A percentile compares a stretch with the other conserved stretches of the same genome.
phyloP scores from a whole-genome alignment of 2,329 filamentous ascomycete genomes.

The Pezicula radicicola region DNA sequence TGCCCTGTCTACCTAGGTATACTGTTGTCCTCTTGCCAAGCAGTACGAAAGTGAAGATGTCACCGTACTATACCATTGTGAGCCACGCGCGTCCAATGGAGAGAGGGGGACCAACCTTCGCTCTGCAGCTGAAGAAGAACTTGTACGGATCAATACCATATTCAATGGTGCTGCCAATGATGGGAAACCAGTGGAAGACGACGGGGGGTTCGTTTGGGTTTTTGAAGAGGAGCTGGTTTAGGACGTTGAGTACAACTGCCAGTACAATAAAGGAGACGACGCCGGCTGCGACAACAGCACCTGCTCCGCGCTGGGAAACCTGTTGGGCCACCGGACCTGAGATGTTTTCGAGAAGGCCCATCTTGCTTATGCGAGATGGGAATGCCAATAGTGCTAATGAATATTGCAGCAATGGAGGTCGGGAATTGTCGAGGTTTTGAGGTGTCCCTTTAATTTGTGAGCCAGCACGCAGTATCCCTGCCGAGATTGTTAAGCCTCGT shows the following conservation, averaged over 20 bases:
- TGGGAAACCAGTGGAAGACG: conserved; percentile 77
- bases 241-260: conserved; percentile 73
- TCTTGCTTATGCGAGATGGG: conserved; percentile 9
- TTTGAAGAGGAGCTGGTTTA: conserved; percentile 75
- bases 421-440: conserved; percentile 1
- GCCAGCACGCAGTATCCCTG: neutral
- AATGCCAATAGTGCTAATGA: neutral
- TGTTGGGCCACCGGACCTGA: conserved; percentile 23
- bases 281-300: conserved; percentile 20
- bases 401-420: neutral
- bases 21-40: conserved; percentile 89
- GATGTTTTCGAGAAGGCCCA: conserved; percentile 27
- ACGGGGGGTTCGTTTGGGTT: conserved; percentile 78
- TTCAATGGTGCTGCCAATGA: conserved; percentile 86
- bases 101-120: conserved; percentile 60
- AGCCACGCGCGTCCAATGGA: neutral
- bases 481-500: neutral
- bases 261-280: conserved; percentile 41
- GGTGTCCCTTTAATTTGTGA: neutral
- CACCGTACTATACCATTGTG: conserved; percentile 62
- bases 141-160: conserved; percentile 93
- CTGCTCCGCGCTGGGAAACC: conserved; percentile 23
- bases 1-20: conserved; percentile 75
- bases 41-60: conserved; percentile 86
- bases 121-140: conserved; percentile 73